phyloP scores from a whole-genome alignment of 1,284 basidiomycete genomes.

The Sanghuangporus weigelae region DNA sequence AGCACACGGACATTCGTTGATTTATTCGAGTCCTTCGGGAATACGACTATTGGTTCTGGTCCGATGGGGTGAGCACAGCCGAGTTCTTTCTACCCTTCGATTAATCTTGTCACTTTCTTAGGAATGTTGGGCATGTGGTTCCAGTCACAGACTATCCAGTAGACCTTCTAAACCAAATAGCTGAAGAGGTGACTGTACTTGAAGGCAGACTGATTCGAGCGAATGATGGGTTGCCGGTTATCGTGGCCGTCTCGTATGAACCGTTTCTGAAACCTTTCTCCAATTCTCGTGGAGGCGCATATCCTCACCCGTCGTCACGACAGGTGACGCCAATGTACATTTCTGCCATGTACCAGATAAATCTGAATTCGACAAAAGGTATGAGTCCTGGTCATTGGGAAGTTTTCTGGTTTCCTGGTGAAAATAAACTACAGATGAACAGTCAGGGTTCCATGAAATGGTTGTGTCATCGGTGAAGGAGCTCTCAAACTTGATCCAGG shows the following conservation, averaged over 20 bases:
- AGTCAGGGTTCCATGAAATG: background rate
- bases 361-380: background rate
- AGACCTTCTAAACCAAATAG: slow-evolving; percentile 1
- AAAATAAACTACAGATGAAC: background rate
- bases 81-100: background rate
- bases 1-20: slow-evolving; percentile 1
- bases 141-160: slow-evolving; percentile 6
- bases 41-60: slow-evolving; percentile 3
- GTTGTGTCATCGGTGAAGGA: slow-evolving; percentile 1
- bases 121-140: slow-evolving; percentile 1
- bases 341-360: background rate
- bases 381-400: background rate
- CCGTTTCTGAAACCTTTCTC: slow-evolving; percentile 6
- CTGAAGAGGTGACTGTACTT: background rate
- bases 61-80: slow-evolving; percentile 1
- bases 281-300: slow-evolving; percentile 11
- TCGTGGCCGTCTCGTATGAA: slow-evolving; percentile 5
- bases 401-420: background rate
- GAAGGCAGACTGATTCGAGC: background rate
- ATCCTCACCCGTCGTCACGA: slow-evolving; percentile 8
- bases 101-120: background rate
- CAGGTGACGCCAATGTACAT: background rate
- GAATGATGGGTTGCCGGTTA: background rate
- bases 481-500: slow-evolving; percentile 3
- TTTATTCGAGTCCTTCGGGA: slow-evolving; percentile 3